Evolutionary conservation across 192 early-diverging fungal genomes (phyloP), one percentile per base, ranked within the genome.

Genomic region (Backusella tarrabulga): DNA sequence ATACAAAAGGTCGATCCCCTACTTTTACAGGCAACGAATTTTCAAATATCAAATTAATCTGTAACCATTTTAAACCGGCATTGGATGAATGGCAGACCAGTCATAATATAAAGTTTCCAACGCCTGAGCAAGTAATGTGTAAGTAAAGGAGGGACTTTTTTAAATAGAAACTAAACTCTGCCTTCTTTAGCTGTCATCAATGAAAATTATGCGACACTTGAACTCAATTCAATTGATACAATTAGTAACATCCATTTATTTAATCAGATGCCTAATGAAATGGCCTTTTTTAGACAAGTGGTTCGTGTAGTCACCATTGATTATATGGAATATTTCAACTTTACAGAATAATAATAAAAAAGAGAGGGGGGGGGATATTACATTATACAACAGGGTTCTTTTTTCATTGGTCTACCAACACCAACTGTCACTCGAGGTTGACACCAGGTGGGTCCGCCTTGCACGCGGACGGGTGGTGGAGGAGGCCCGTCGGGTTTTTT

Each of bases 201-300:
- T 52, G 42, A 76, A 40, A 67, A 79, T 40, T 79, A 77, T 50
- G 81, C 68, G 14, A 79, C 77, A 34, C 50, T 83, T 52, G 74
- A 76, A 21, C 46, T 83, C 6, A 34, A 35, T 8, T 52, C 77
- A 0, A 74, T 79, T 19, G 75, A 74, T 44, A 79, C 68, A 44
- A 23, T 83, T 6, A 72, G 79, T 4, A 15, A 50, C 14, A 67
- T 36, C 36, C 34, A 35, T 23, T 38, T 67, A 15, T 83, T 74
- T 54, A 79, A 68, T 34, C 75, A 83, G 42, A 74, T 79, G 9
- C 81, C 81, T 26, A 50, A 32, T 63, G 81, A 83, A 72, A 83
- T 79, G 81, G 54, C 63, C 5, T 83, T 79, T 67, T 83, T 83
- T 67, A 70, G 81, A 35, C 72, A 79, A 7, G 38, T 76, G 4